Percentiles rank a stretch among this genome's conserved stretches.
Conservation (phyloP, 2,329 filamentous ascomycete species). For the Penicillium sp. region DNA sequence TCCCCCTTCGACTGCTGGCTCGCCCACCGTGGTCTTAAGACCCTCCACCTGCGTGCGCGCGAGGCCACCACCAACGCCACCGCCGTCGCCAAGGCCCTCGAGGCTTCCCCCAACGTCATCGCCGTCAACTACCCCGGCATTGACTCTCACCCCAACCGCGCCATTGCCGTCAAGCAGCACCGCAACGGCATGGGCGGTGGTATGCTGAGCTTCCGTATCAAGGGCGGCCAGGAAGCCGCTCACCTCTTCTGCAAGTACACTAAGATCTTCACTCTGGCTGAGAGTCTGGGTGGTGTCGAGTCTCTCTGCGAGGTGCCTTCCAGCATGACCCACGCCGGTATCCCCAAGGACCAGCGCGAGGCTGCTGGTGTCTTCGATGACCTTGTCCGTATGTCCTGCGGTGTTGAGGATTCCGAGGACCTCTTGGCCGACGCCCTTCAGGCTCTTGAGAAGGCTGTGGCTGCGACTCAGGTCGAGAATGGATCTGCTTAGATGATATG, state of each 20-base stretch:
- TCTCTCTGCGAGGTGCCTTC: slow-evolving; percentile 83
- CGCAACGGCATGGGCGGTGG: slow-evolving; percentile 88
- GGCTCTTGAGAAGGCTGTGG: no score
- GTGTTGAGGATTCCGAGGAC: slow-evolving; percentile 83
- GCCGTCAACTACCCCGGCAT: slow-evolving; percentile 93
- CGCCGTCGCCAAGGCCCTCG: slow-evolving; percentile 65
- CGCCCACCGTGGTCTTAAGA: slow-evolving; percentile 92
- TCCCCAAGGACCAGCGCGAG: slow-evolving; percentile 81
- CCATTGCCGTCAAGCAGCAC: slow-evolving; percentile 82
- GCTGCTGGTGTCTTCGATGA: slow-evolving; percentile 91
- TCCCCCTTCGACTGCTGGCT: slow-evolving; percentile 97
- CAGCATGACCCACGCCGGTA: slow-evolving; percentile 95
- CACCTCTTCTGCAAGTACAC: slow-evolving; percentile 87
- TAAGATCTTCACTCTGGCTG: slow-evolving; percentile 83
- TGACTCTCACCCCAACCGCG: slow-evolving; percentile 73
- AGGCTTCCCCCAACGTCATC: slow-evolving; percentile 70
- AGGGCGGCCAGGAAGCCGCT: slow-evolving; percentile 73
- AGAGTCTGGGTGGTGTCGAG: slow-evolving; percentile 87
- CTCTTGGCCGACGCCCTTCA: slow-evolving; percentile 71
- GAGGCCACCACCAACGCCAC: slow-evolving; percentile 80
- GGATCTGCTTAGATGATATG: slow-evolving; percentile 62
- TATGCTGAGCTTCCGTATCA: slow-evolving; percentile 94
- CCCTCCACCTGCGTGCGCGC: slow-evolving; percentile 80
- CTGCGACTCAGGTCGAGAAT: no score
- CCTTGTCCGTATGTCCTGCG: slow-evolving; percentile 83